Percentiles rank a stretch among this genome's conserved stretches.
Conservation (phyloP, 2,329 filamentous ascomycete species). For the Colletotrichum brevisporum region DNA sequence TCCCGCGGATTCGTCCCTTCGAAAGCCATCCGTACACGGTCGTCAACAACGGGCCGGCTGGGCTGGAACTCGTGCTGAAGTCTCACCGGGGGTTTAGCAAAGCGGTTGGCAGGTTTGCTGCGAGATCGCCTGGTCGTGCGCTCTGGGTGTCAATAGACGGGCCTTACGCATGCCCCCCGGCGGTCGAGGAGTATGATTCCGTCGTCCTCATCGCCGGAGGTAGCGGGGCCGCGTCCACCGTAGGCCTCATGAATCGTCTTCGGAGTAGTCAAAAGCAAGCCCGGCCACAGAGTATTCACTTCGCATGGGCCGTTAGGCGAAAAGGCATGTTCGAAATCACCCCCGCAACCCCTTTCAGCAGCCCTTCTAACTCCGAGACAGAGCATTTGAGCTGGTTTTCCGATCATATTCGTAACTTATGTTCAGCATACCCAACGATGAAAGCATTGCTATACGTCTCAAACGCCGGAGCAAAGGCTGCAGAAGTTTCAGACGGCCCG, state of each 20-base stretch:
- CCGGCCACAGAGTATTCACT: background rate
- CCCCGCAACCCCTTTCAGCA: background rate
- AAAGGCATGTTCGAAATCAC: background rate
- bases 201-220: slow-evolving; percentile 44
- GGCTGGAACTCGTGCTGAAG: slow-evolving; percentile 65
- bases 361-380: background rate
- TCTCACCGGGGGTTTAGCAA: slow-evolving; percentile 66
- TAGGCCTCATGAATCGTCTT: slow-evolving; percentile 40
- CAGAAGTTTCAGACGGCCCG: too few relatives aligned
- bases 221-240: slow-evolving; percentile 45
- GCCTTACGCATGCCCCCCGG: slow-evolving; percentile 66
- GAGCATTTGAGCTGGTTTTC: slow-evolving; percentile 10
- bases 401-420: background rate
- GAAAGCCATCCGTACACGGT: slow-evolving; percentile 72
- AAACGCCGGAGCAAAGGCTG: background rate
- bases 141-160: slow-evolving; percentile 65
- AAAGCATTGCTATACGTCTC: background rate
- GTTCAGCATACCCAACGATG: too few relatives aligned
- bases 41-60: slow-evolving; percentile 55
- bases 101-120: slow-evolving; percentile 61
- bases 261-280: background rate
- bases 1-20: slow-evolving; percentile 64
- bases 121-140: slow-evolving; percentile 54
- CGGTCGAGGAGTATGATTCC: slow-evolving; percentile 50
- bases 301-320: slow-evolving; percentile 17